Base-by-base conservation (phyloP, 805 yeast species). In the Yarrowia sp. region DNA sequence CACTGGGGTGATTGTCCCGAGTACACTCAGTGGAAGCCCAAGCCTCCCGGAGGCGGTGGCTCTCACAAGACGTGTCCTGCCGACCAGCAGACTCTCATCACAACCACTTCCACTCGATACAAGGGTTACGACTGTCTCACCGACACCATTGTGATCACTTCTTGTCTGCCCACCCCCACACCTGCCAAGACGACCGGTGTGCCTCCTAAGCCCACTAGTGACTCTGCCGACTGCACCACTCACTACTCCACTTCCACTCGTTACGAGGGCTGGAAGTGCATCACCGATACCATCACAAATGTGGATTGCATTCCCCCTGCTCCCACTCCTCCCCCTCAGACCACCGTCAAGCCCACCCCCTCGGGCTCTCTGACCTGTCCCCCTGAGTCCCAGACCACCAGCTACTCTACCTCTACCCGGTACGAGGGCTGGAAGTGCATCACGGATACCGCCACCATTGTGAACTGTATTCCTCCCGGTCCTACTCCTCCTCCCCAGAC, bases 41-140 rank as follows among this genome's bases (percentile, higher is more conserved):
- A 40, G 43, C 46, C 61, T 41, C 16, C 61, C 12, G 38, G 32
- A 15, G 59, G 42, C 11, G 58, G 43, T 19, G 59, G 43, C 2
- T 16, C 45, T 15, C n/a, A 53, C 19, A 14, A 19, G 22, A 55
- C 38, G 15, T 55, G 61, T n/a, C 61, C 61, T 15, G 15, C 61
- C 46, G 38, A 55, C 9, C 61, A 55, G 46, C 61, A 40, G 38
- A 55, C 61, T 15, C 36, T 22, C 46, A 16, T 40, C 12, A 40
- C 46, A 2, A 40, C 61, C 19, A 55, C 61, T 1, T 41, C 61
- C 11, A 55, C 61, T n/a, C 16, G 48, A 22, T 41, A 41, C 46
- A 8, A 55, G 61, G 61, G 61, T 8, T 55, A 40, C 46, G 22
- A 55, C n/a, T 55, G 61, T 14, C 45, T 55, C 38, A 55, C 61